phyloP scores from a whole-genome alignment of 202 grass and related monocot species.

The Panicum virgatum region DNA sequence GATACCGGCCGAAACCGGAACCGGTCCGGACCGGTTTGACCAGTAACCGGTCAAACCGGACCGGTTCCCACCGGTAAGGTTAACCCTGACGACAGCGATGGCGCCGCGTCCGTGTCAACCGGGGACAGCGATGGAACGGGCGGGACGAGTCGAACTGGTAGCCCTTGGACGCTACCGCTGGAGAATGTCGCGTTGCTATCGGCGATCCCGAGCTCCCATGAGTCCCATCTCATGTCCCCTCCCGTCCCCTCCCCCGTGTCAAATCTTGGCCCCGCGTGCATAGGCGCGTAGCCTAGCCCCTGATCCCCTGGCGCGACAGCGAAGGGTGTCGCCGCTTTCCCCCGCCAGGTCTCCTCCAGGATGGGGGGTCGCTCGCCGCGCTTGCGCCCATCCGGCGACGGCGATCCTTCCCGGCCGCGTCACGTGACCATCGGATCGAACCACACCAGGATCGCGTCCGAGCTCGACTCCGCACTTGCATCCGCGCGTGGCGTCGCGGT shows the following conservation, averaged over 20 bases:
- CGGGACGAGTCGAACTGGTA: neutral
- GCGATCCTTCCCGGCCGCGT: neutral
- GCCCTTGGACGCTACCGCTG: slow-evolving; percentile 13
- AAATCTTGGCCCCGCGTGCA: neutral
- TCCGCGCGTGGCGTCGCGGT: neutral
- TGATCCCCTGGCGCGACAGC: slow-evolving; percentile 9
- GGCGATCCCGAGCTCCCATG: neutral
- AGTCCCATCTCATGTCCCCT: neutral
- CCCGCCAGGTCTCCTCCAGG: too few relatives aligned
- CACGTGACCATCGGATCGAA: neutral
- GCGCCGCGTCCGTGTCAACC: neutral
- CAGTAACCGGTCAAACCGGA: too few relatives aligned
- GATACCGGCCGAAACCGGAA: too few relatives aligned
- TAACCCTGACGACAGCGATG: neutral
- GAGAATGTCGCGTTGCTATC: neutral
- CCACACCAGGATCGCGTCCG: too few relatives aligned
- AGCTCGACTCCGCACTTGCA: neutral
- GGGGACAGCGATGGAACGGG: neutral
- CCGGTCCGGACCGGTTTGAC: too few relatives aligned
- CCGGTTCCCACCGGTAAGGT: too few relatives aligned
- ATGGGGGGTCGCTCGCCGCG: neutral
- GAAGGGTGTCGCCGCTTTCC: slow-evolving; percentile 22
- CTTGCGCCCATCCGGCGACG: neutral
- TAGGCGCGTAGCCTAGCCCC: too few relatives aligned
- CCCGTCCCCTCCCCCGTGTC: slow-evolving; percentile 5